Evolutionary conservation across 1,284 basidiomycete genomes (phyloP), one percentile per base, ranked within the genome.

Genomic region (Erythrobasidium hasegawianum): DNA sequence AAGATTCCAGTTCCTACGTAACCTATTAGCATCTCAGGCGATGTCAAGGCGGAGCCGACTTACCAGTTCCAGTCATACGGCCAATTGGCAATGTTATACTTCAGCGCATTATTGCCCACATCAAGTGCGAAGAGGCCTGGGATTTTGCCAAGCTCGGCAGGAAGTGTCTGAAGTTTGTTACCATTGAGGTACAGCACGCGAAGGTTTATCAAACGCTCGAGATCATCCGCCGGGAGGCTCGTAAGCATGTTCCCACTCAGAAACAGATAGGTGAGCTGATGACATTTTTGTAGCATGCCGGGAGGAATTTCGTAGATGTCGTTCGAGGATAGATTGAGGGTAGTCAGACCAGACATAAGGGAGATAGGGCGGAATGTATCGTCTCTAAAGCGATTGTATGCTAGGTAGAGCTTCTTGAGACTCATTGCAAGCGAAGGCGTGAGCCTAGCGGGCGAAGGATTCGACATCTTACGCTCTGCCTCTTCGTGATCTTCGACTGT

Each of bases 61-160:
- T 71, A 93, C 96, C 96, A 99, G 78, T 99, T 98, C 95, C 95
- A 98, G 79, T 99, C 96, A 78, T 95, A 99, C 75, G 95, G 90
- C 88, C 88, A 95, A 75, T 98, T 99, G 74, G 92, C 89, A 72
- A 97, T 94, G 76, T 98, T 99, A 79, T 98, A 98, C 82, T 91
- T 94, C 78, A 99, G 82, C 59, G 86, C 79, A 76, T 99, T 99
- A 77, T 88, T 94, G 7, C 95, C 94, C 1, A 91, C 96, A 76
- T 99, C 96, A 68, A 99, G 81, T 27, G 89, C 85, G 69, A 83
- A 85, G 72, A 99, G 80, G 65, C 84, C 86, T 75, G 84, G 84
- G 71, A 97, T 83, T 75, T 90, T 89, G 39, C 87, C 87, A 50
- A 98, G 79, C 77, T 97, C 95, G 57, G 88, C 86, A 1, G 95